Evolutionary conservation across 225 moss, liverwort and hornwort species (phyloP).

Genomic region (Pleurozium schreberi): DNA sequence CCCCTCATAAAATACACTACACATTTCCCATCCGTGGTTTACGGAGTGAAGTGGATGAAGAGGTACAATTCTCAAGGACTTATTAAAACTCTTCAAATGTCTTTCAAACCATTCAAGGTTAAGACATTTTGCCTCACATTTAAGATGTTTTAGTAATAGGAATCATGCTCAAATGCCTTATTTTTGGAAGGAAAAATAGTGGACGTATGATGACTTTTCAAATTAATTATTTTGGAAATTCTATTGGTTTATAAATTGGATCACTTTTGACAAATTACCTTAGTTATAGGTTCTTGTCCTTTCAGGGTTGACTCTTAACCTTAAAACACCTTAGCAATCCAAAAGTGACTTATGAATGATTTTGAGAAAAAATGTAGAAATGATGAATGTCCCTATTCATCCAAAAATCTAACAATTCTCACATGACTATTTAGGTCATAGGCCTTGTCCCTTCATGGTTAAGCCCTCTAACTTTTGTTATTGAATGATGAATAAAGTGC

Average conservation of each 20-base stretch:
- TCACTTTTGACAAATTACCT: background rate
- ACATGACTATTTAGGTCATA: background rate
- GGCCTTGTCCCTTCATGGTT: background rate
- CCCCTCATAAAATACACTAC: too few species aligned
- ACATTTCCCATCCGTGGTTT: too few species aligned
- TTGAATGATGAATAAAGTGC: background rate
- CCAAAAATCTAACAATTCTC: background rate
- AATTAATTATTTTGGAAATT: background rate
- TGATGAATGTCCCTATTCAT: background rate
- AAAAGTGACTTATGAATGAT: background rate
- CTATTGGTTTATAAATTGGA: background rate
- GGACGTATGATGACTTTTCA: background rate
- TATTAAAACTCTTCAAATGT: background rate
- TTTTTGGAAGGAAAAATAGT: background rate
- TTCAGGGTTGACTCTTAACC: background rate
- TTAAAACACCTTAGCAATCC: fast-evolving
- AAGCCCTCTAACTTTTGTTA: background rate
- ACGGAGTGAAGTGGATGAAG: background rate
- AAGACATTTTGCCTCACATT: background rate
- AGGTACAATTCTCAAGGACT: fast-evolving
- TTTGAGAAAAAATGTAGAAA: background rate
- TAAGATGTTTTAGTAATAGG: background rate
- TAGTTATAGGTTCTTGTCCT: background rate
- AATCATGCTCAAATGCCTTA: background rate
- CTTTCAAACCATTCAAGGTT: background rate